Base-by-base conservation (phyloP, 345 rosid species). In the Brassica incana region DNA sequence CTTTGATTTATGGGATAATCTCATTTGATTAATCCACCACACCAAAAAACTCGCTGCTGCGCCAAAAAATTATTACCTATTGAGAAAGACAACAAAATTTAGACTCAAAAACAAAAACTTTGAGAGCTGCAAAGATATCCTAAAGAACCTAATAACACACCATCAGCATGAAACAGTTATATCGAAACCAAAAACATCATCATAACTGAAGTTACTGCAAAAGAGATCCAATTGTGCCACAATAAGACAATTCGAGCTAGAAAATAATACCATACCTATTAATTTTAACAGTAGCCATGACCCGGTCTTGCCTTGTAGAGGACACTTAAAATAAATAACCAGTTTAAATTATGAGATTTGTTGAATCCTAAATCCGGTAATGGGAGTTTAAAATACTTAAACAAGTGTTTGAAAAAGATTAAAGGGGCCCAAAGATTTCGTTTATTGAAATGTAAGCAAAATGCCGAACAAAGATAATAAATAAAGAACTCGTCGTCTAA, bases 21-120 rank as follows among this genome's bases (percentile, higher is more conserved):
- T 92, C 95, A 73, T 69, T 88, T 68, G 90, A 67, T 69, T 85
- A 86, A 83, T 94, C 98, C 98, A 92, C 92, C 83, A 68, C 84
- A 86, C 11, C 48, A 9, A 9, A 8, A 36, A 58, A 18, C 52
- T 20, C 23, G 23, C 23, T 20, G 23, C 23, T 20, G 23, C 23
- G 23, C 23, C 23, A 20, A 20, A 59, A 67, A 25, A 62, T 10
- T 45, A 32, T 54, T 59, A 14, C 35, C 29, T 72, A 76, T 59
- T 77, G 74, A 74, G 88, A 82, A 83, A 63, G 80, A 61, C 18
- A 69, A 43, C 29, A 38, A 70, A 76, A 1, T 33, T 64, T 36
- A 72, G 67, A 77, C 23, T 20, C 12, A 9, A 8, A 77, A 69
- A 20, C 2, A 38, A 20, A 60, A 43, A 45, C 40, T 2, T 50